Percentiles rank a stretch among this genome's conserved stretches.
These are phyloP conservation scores for Amanita pallidorosea DNA, from an alignment of 768 basidiomycete species.

Conservation along the genomic window DNA sequence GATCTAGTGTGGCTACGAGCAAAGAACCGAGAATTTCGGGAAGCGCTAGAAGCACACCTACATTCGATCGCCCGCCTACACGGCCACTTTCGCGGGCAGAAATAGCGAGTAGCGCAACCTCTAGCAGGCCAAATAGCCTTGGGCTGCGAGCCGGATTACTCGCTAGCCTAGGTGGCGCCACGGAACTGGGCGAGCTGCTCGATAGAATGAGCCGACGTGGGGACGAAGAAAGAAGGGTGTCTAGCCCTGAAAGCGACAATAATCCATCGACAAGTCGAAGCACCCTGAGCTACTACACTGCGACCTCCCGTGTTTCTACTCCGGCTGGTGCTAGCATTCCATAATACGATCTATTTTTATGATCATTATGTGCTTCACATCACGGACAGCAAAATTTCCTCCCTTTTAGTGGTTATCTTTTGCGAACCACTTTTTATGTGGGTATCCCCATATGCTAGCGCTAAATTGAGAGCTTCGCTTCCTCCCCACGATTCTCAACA, in stretches of 20 bases:
- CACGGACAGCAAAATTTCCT: no score
- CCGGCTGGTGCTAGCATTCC: background rate
- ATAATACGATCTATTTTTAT: background rate
- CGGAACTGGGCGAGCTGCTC: slow-evolving; percentile 20
- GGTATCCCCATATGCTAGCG: background rate
- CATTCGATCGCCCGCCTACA: slow-evolving; percentile 28
- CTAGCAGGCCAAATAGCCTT: slow-evolving; percentile 27
- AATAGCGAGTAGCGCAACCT: slow-evolving; percentile 16
- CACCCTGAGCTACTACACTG: slow-evolving; percentile 13
- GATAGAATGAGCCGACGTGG: background rate
- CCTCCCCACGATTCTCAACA: background rate
- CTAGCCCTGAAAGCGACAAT: slow-evolving; percentile 2
- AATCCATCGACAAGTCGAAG: slow-evolving; percentile 11
- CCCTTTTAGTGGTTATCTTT: background rate
- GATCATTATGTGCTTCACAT: background rate
- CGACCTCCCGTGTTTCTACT: slow-evolving; percentile 5
- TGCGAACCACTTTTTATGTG: background rate
- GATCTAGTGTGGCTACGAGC: slow-evolving; percentile 10
- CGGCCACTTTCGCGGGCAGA: slow-evolving; percentile 22
- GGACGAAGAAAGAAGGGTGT: background rate
- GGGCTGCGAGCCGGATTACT: slow-evolving; percentile 19
- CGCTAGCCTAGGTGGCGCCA: slow-evolving; percentile 17
- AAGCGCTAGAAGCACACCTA: slow-evolving; percentile 8
- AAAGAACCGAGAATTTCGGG: slow-evolving; percentile 5
- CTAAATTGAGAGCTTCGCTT: background rate